These are phyloP conservation scores for Firmiana major DNA, from an alignment of 345 rosid species.

Conservation along the genomic window DNA sequence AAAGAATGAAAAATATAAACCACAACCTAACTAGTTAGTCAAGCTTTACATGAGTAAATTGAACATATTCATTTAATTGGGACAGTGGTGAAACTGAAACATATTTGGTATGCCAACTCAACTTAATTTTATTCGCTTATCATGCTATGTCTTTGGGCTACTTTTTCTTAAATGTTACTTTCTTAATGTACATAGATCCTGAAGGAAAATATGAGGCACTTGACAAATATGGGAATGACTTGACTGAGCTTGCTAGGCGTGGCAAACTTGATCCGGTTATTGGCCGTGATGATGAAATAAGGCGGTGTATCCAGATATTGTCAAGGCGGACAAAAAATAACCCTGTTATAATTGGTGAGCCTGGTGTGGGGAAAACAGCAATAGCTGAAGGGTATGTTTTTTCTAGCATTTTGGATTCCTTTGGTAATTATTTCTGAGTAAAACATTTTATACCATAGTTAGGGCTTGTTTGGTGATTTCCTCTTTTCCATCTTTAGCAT, in stretches of 20 bases:
- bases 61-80: neutral
- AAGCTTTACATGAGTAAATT: neutral
- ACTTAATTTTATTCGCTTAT: neutral
- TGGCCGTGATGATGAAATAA: constrained; percentile 87
- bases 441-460: neutral
- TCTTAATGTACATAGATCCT: constrained; percentile 48
- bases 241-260: constrained; percentile 81
- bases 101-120: neutral
- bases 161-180: neutral
- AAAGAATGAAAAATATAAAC: neutral
- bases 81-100: constrained; percentile 2
- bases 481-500: neutral
- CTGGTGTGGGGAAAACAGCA: constrained; percentile 96
- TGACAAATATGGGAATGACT: constrained; percentile 86
- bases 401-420: neutral
- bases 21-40: neutral
- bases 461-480: neutral
- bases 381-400: constrained; percentile 70
- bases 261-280: constrained; percentile 98
- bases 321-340: constrained; percentile 94
- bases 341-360: constrained; percentile 93
- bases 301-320: constrained; percentile 77
- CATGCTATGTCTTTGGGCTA: neutral
- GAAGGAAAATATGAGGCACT: constrained; percentile 82
- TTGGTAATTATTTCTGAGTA: neutral